Evolutionary conservation across 805 yeast genomes (phyloP), one percentile per base, ranked within the genome.

Genomic region (Kodamaea lidongshanica): DNA sequence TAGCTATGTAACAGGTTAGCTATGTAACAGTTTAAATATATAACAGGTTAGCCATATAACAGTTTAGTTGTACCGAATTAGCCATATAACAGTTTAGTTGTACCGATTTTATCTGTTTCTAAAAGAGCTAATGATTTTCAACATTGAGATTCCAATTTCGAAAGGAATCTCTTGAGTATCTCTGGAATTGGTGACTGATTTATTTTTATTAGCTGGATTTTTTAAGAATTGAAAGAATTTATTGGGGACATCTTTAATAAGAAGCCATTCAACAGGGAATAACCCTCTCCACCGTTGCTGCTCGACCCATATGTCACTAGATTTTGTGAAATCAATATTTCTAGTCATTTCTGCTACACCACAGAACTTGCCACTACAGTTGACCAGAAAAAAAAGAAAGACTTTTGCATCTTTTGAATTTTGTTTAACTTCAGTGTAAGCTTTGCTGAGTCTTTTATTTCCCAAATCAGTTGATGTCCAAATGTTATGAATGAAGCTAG

Each of bases 401-500:
- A 77, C 48, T 28, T 63, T 61, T 2, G 53, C 56, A 16, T 30
- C 17, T 12, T 35, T 23, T 27, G 42, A 33, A 15, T 10, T 15
- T n/a, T n/a, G n/a, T 5, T 12, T 9, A 3, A 46, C 11, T 12
- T 49, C 52, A 4, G 41, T 39, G 34, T 38, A 74, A 0, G 77
- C 74, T 32, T 52, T 58, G 25, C 67, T 58, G 25, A 76, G 53
- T 29, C 79, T 53, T 35, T 60, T 65, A 40, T 74, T 75, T 0
- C 81, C 82, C 30, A 66, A 53, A 17, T 62, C 70, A 0, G 81
- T 75, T 1, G 80, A 73, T 0, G 79, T 64, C 82, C 83, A 76
- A 14, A 74, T 60, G 7, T 62, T 60, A 37, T 73, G 59, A 26
- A 52, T 38, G 36, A 65, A 67, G 3, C 79, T 70, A 6, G 74